Evolutionary conservation across 257 asterid species (phyloP).

Genomic region (Voacanga thouarsii): DNA sequence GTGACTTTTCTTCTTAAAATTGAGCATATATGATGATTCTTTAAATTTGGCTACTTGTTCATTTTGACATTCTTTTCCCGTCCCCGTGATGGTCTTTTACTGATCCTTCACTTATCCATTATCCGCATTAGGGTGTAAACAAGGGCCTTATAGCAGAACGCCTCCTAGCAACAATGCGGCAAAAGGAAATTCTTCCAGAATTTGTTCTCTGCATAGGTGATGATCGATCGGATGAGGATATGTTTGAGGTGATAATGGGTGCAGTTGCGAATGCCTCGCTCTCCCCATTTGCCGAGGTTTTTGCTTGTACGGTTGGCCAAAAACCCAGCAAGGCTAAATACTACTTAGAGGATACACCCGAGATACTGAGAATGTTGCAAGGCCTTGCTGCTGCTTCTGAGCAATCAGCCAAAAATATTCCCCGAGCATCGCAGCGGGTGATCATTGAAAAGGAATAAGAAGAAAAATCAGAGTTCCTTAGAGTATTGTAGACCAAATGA

Average conservation of each 20-base stretch:
- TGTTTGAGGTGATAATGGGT: constrained; percentile 78
- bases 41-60: neutral
- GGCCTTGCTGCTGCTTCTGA: constrained; percentile 72
- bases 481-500: neutral
- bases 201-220: constrained; percentile 84
- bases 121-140: constrained; percentile 56
- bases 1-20: neutral
- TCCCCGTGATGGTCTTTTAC: neutral
- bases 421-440: constrained; percentile 28
- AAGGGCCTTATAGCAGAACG: constrained; percentile 69
- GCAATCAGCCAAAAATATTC: constrained; percentile 31
- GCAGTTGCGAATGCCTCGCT: constrained; percentile 55
- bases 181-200: constrained; percentile 57
- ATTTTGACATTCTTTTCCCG: neutral
- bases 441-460: constrained; percentile 31
- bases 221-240: constrained; percentile 81
- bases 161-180: constrained; percentile 51
- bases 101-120: neutral
- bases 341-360: constrained; percentile 63
- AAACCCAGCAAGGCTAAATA: constrained; percentile 79
- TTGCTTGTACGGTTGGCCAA: constrained; percentile 83
- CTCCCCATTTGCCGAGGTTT: constrained; percentile 75
- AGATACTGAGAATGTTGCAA: constrained; percentile 77
- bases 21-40: neutral
- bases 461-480: neutral